A percentile compares a stretch with the other conserved stretches of the same genome.
Evolutionary conservation across 352 stramenopile genomes (phyloP).

Genomic region (Phytopythium delawarense): DNA sequence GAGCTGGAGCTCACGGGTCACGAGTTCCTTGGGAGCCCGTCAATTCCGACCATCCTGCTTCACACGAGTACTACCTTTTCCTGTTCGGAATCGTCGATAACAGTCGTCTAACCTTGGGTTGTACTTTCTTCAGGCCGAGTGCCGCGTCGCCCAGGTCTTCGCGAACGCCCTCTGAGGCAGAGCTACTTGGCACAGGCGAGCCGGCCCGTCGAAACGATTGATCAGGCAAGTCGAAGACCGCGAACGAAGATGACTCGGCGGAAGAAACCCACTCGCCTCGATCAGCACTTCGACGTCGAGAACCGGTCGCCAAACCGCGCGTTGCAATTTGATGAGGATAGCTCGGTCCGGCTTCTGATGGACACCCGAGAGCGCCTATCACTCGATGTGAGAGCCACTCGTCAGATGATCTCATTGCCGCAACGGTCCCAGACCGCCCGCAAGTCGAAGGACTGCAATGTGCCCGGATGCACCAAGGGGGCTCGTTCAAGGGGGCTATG

Average conservation of each 20-base stretch:
- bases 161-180: constrained; percentile 24
- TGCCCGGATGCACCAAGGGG: constrained; percentile 68
- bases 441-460: constrained; percentile 68
- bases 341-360: background rate
- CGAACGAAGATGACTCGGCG: background rate
- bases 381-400: background rate
- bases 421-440: constrained; percentile 32
- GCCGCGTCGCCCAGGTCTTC: constrained; percentile 23
- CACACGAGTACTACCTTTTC: background rate
- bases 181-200: background rate
- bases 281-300: background rate
- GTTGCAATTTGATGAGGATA: background rate
- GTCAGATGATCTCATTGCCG: background rate
- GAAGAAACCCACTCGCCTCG: background rate
- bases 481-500: constrained; percentile 77
- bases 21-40: constrained; percentile 62
- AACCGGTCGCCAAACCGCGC: background rate
- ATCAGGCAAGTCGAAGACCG: background rate
- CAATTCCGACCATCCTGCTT: constrained; percentile 20
- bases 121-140: constrained; percentile 16
- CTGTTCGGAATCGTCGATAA: background rate
- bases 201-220: background rate
- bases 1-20: constrained; percentile 56
- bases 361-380: background rate
- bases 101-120: background rate